Percentiles rank a stretch among this genome's conserved stretches.
These are phyloP conservation scores for Aureobasidium sp. DNA, from an alignment of 2,329 filamentous ascomycete species.

Conservation along the genomic window DNA sequence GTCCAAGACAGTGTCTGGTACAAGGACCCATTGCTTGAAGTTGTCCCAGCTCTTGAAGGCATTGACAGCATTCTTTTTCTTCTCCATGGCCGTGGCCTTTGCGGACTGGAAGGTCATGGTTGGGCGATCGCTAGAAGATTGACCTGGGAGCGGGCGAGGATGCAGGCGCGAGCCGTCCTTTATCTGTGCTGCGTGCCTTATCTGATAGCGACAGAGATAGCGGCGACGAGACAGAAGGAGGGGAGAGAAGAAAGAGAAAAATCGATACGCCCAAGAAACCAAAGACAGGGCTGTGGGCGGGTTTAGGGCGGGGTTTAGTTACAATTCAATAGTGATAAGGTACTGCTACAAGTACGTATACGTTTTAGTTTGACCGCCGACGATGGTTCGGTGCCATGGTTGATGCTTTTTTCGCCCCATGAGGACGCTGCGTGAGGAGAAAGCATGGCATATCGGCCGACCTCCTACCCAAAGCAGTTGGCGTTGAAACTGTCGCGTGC, in stretches of 20 bases:
- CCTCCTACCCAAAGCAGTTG: constrained; percentile 11
- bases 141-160: neutral
- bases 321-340: neutral
- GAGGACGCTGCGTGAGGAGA: neutral
- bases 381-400: constrained; percentile 2
- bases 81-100: constrained; percentile 15
- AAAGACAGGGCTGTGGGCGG: neutral
- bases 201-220: constrained; percentile 13
- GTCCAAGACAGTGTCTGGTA: constrained; percentile 21
- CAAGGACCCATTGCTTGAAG: constrained; percentile 22
- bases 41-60: constrained; percentile 22
- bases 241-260: neutral
- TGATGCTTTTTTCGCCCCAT: neutral
- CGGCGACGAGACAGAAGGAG: neutral
- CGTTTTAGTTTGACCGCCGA: constrained; percentile 9
- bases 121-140: neutral
- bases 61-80: constrained; percentile 15
- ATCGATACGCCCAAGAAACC: neutral
- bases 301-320: constrained; percentile 1
- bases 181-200: constrained; percentile 10
- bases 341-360: neutral
- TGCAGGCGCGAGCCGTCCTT: constrained; percentile 3
- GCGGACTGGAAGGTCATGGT: constrained; percentile 3
- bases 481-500: constrained; percentile 7
- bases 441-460: neutral